A percentile compares a stretch with the other conserved stretches of the same genome.
Conservation (phyloP, 139 green algal species). For the Edaphochlamys debaryana region DNA sequence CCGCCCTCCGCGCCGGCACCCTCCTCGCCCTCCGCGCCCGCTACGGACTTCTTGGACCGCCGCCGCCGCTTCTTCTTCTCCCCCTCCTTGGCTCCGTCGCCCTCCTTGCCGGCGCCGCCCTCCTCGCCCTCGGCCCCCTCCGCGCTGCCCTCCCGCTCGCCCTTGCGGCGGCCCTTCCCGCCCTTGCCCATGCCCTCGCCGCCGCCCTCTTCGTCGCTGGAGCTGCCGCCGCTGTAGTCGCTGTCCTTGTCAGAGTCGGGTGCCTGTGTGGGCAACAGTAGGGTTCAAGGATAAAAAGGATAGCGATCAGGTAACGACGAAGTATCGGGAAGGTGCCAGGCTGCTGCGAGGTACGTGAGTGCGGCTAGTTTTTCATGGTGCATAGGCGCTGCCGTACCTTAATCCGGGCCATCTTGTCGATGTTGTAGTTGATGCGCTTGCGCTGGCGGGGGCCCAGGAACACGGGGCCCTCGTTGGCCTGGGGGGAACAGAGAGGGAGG, state of each 20-base stretch:
- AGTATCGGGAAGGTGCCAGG: too few relatives aligned
- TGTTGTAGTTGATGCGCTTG: slow-evolving; percentile 67
- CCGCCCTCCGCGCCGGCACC: not conserved
- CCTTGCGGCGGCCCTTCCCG: not conserved
- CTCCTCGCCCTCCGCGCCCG: not conserved
- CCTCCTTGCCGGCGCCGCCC: slow-evolving; percentile 6
- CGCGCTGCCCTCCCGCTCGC: too few relatives aligned
- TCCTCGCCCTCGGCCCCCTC: not conserved
- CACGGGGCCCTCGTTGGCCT: not conserved
- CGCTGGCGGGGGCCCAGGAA: slow-evolving; percentile 58
- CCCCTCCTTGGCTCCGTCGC: not conserved
- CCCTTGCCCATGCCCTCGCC: not conserved
- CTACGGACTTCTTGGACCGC: not conserved
- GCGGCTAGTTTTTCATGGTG: not conserved
- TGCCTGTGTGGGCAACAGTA: not conserved
- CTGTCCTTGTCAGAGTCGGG: not conserved
- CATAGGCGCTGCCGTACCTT: slow-evolving; percentile 29
- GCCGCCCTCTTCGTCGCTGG: not conserved
- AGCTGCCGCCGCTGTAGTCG: not conserved
- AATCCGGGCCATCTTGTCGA: not conserved
- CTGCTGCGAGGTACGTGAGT: too few relatives aligned
- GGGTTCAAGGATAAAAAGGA: not conserved
- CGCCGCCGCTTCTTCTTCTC: not conserved
- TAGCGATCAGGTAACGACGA: not conserved
- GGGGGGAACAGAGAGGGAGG: not conserved